phyloP scores from a whole-genome alignment of 306 rosid genomes.

The Gastrolobium bilobum region DNA sequence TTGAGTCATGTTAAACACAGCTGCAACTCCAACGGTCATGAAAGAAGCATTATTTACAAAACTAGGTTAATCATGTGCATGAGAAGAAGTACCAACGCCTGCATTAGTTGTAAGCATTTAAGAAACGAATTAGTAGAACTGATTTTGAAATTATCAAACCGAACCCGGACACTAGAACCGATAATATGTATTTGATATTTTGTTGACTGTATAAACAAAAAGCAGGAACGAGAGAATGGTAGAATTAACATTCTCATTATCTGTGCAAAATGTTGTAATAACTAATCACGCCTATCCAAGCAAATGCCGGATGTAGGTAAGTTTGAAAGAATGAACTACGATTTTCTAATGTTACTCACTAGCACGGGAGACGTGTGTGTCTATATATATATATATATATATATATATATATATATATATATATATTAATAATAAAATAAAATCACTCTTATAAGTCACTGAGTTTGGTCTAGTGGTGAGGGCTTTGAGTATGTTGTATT shows the following conservation, averaged over 20 bases:
- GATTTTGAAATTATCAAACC: neutral
- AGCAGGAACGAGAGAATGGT: slow-evolving; percentile 17
- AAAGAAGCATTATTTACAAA: neutral
- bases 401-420: too few relatives aligned
- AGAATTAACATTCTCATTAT: slow-evolving; percentile 5
- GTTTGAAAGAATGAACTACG: neutral
- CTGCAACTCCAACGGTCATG: neutral
- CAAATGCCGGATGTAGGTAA: slow-evolving; percentile 41
- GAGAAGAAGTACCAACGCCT: neutral
- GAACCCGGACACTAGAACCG: slow-evolving; percentile 20
- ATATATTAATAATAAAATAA: too few relatives aligned
- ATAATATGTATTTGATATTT: slow-evolving; percentile 18
- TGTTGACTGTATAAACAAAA: slow-evolving; percentile 32
- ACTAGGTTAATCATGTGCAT: neutral
- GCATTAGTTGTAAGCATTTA: neutral
- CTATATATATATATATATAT: too few relatives aligned
- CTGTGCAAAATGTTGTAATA: slow-evolving; percentile 44
- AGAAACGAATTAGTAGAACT: neutral
- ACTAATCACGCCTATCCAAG: slow-evolving; percentile 54
- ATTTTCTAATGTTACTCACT: too few relatives aligned
- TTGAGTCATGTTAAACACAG: neutral
- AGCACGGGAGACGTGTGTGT: too few relatives aligned
- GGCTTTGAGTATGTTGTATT: too few relatives aligned
- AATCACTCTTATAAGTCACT: too few relatives aligned
- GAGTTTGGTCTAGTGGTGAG: too few relatives aligned